Evolutionary conservation across 768 basidiomycete species (phyloP).

Genomic region (Hygrophoropsis aurantiaca): DNA sequence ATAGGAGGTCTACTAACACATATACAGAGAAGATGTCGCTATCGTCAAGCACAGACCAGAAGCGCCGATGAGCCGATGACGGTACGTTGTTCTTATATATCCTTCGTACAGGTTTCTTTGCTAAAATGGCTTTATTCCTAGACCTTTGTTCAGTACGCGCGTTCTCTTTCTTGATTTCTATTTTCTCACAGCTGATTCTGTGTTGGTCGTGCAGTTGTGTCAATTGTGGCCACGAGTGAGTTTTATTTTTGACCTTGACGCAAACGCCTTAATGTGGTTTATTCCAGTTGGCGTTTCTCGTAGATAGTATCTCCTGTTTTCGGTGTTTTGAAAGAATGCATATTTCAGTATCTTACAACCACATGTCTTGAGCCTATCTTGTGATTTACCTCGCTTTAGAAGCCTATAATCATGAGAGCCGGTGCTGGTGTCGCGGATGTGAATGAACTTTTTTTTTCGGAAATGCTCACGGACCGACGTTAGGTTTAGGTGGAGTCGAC

Average conservation of each 20-base stretch:
- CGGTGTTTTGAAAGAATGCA: neutral
- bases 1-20: slow-evolving; percentile 6
- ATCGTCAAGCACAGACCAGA: slow-evolving; percentile 95
- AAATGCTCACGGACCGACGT: too few species aligned
- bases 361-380: slow-evolving; percentile 1
- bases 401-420: slow-evolving; percentile 15
- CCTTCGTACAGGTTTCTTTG: slow-evolving; percentile 1
- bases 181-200: slow-evolving; percentile 3
- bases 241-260: neutral
- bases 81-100: slow-evolving; percentile 43
- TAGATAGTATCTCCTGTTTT: too few species aligned
- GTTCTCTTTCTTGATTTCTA: slow-evolving; percentile 20
- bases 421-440: too few species aligned
- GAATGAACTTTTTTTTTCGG: too few species aligned
- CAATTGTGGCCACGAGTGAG: slow-evolving; percentile 61
- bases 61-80: slow-evolving; percentile 99
- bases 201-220: slow-evolving; percentile 46
- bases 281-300: slow-evolving; percentile 61
- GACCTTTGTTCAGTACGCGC: slow-evolving; percentile 92
- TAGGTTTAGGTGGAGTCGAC: too few species aligned
- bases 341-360: slow-evolving; percentile 9
- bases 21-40: slow-evolving; percentile 76
- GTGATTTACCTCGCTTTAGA: neutral
- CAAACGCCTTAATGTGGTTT: neutral
- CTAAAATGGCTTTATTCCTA: slow-evolving; percentile 24